Evolutionary conservation across 208 protist genomes (phyloP), one percentile per base, ranked within the genome.

Genomic region (Trypanosoma brucei): DNA sequence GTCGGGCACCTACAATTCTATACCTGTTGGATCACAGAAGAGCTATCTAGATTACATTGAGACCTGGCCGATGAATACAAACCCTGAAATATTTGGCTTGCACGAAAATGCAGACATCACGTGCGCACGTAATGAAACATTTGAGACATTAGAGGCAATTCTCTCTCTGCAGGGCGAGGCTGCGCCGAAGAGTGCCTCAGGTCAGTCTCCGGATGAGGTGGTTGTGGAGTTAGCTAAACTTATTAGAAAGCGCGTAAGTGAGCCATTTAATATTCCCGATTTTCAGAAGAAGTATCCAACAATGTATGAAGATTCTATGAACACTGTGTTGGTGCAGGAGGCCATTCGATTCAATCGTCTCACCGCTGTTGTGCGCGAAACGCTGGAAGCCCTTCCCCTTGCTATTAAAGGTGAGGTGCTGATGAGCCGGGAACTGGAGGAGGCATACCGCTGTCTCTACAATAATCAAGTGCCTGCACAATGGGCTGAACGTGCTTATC

Each of bases 21-120:
- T 96, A 44, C 72, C 79, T 1, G 71, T 75, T 14, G 85, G 81
- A 35, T 81, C 79, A 44, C 86, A 94, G 72, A 68, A 83, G 44
- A 83, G 81, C 35, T 98, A 97, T 75, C 55, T 98, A 14, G 86
- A 88, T 44, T 92, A 98, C 68, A 83, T 98, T 44, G 71, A 79
- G 4, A 65, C 76, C 35, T 97, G 98, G 83, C 96, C 98, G 37
- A 79, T 97, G 22, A 94, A 97, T 78, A 92, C 96, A 7, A 71
- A 86, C 37, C 97, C 98, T 8, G 96, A 99, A 64, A 81, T 95
- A 31, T 99, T 99, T 72, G 97, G 97, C 31, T 78, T 99, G 63
- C 96, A 99, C 82, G 93, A 98, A 62, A 99, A 99, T 71, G 97
- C 97, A 39, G 96, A 99, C 71, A 98, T 99, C 77, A 96, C 96